Conservation (phyloP, 192 early-diverging fungal species). For the Coemansia sp. region DNA sequence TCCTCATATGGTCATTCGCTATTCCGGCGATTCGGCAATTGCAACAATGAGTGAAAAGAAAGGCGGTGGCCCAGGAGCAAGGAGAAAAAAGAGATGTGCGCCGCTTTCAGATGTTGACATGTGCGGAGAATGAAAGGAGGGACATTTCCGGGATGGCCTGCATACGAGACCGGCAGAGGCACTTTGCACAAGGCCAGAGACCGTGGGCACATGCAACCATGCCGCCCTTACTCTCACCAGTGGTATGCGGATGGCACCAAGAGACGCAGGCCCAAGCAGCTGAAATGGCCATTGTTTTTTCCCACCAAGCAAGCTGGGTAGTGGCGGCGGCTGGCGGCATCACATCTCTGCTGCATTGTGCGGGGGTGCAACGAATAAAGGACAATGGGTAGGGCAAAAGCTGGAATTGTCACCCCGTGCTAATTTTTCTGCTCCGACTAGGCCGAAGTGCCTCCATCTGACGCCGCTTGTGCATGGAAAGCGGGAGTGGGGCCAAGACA, state of each 20-base stretch:
- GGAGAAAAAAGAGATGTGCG: background rate
- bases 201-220: background rate
- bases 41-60: background rate
- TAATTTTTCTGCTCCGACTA: background rate
- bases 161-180: background rate
- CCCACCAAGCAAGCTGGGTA: background rate
- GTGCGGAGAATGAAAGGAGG: background rate
- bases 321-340: background rate
- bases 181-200: background rate
- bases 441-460: background rate
- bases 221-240: background rate
- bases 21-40: constrained; percentile 1
- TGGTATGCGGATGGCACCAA: background rate
- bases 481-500: background rate
- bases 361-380: background rate
- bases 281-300: background rate
- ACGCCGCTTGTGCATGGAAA: background rate
- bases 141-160: background rate
- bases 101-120: constrained; percentile 5
- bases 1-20: background rate
- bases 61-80: background rate
- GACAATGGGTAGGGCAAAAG: background rate
- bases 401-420: background rate
- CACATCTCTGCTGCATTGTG: background rate
- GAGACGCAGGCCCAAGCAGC: background rate